phyloP scores from a whole-genome alignment of 768 basidiomycete genomes.

The Cyathus striatus region DNA sequence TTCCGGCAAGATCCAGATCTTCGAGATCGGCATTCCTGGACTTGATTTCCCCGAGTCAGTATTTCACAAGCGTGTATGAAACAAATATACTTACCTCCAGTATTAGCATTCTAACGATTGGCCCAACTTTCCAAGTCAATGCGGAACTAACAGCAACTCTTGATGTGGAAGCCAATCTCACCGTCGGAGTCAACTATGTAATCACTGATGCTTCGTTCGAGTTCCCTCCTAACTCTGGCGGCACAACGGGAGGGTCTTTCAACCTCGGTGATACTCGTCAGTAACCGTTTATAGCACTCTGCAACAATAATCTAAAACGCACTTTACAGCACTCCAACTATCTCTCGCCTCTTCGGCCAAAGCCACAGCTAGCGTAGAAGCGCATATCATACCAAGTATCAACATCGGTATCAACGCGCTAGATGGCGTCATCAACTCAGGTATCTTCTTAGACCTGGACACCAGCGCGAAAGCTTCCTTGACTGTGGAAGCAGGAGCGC shows the following conservation, averaged over 20 bases:
- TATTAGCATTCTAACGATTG: slow-evolving; percentile 38
- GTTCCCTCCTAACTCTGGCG: slow-evolving; percentile 33
- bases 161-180: slow-evolving; percentile 31
- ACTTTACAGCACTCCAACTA: slow-evolving; percentile 31
- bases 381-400: slow-evolving; percentile 44
- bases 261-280: slow-evolving; percentile 37
- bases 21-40: slow-evolving; percentile 39
- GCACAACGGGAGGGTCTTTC: slow-evolving; percentile 19
- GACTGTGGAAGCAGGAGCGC: slow-evolving; percentile 13
- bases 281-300: slow-evolving; percentile 13
- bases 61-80: not conserved
- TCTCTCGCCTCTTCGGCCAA: slow-evolving; percentile 32
- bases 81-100: not conserved
- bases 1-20: slow-evolving; percentile 34
- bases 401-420: slow-evolving; percentile 41
- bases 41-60: slow-evolving; percentile 45
- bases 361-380: slow-evolving; percentile 34
- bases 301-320: not conserved
- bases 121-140: slow-evolving; percentile 41
- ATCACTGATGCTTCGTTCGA: slow-evolving; percentile 32
- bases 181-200: slow-evolving; percentile 38
- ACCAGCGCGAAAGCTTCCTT: slow-evolving; percentile 21
- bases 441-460: slow-evolving; percentile 37
- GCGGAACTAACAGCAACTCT: slow-evolving; percentile 28
- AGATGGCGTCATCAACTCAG: slow-evolving; percentile 24